Evolutionary conservation across 2,329 filamentous ascomycete genomes (phyloP), one percentile per base, ranked within the genome.

Genomic region (Aciculosporium take): DNA sequence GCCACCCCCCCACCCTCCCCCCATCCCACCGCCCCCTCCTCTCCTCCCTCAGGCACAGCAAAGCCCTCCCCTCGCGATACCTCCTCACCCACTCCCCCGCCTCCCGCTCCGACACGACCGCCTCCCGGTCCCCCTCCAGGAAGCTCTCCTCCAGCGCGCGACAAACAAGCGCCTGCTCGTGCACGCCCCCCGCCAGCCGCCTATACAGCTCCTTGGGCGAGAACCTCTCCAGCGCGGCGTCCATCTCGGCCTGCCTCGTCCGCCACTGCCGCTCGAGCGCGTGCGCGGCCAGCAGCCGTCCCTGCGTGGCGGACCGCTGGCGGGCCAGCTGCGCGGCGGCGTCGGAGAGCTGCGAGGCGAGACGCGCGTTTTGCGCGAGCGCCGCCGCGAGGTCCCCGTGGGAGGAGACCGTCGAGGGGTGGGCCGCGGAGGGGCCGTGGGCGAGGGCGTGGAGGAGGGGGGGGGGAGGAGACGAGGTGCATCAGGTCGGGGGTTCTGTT

Each of bases 11-110:
- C 27, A 96, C 89, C 50, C 89, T 72, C 20, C 89, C 87, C 62
- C 96, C 89, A 58, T 96, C 91, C 91, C 91, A 96, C 52, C 91
- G 73, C 53, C 87, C 83, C 61, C 88, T 94, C 49, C 85, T 75
- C 66, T 96, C 91, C 55, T 81, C 78, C 44, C 91, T 72, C 41
- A 88, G 67, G 55, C 91, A 93, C 46, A 81, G 80, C 43, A 82
- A 65, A 51, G 83, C 82, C 56, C 80, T 84, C 8, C 83, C 84
- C 51, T 89, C 87, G 50, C 86, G 72, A 48, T 94, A 83, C 52
- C 82, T 67, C 53, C 80, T 72, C 17, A 94, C 76, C 78, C 91
- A 96, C 45, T 96, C 89, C 2, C 71, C 68, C 21, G 83, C 78
- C 62, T 96, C 91, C 55, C 84, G 76, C 63, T 94, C 88, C 20